Base-by-base conservation (phyloP, 2,329 filamentous ascomycete genomes). In the Emmonsiellopsis sp. region DNA sequence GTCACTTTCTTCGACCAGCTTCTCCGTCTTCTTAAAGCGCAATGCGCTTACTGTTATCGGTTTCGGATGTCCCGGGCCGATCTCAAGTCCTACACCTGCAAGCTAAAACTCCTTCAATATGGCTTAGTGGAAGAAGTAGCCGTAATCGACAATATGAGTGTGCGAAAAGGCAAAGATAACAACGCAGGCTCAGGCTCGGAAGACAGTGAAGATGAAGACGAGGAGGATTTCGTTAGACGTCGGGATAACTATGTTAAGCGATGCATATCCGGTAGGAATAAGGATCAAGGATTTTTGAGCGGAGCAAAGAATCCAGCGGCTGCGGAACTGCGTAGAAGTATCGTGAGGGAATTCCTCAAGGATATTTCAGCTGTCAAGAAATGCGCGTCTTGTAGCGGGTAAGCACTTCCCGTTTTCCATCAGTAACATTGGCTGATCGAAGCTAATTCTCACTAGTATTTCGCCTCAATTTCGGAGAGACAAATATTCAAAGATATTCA, bases 1-100 rank as follows among this genome's bases (percentile, higher is more conserved):
- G 88, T 92, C n/a, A 87, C 90, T 2, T 97, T 96, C 65, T 86
- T 98, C 77, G 91, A 96, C 66, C 91, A 96, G 68, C 81, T 91
- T 51, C 81, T 94, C 58, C 85, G 88, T 44, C 77, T 98, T 45
- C 78, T 98, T 17, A 84, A 90, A 61, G 86, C 88, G 52, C 87
- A 92, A 70, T 98, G 93, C 68, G 80, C 86, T 55, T 96, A 95
- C 74, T 98, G 94, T 72, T 86, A 91, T 65, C 83, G 85, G 54
- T 84, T 98, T 60, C 88, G 87, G 65, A 79, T 96, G 67, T 78
- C 85, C n/a, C 81, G 84, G 48, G 80, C 84, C 51, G 81, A 88
- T 56, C 76, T 95, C 57, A 88, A 92, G 71, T 80, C 84, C 60
- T 93, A 88, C 65, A 74, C 81, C 43, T 96, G 89, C 77, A 91